Conservation (phyloP, 1,139 yeast species). For the Schwanniomyces etchellsii region DNA sequence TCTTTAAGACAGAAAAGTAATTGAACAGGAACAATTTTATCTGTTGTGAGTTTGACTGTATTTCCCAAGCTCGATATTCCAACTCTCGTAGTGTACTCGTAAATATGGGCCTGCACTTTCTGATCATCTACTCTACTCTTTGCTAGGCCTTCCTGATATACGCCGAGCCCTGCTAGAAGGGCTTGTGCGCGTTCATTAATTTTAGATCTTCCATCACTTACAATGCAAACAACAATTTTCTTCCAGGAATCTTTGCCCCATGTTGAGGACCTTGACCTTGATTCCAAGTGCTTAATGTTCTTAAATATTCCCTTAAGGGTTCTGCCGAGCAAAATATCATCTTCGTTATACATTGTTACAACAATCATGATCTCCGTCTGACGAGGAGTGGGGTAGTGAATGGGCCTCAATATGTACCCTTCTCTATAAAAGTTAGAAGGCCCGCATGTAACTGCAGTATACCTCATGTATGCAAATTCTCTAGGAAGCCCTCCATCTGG, state of each 20-base stretch:
- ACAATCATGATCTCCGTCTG: slow-evolving; percentile 45
- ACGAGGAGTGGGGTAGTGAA: slow-evolving; percentile 41
- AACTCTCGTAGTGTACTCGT: slow-evolving; percentile 45
- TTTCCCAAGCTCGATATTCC: slow-evolving; percentile 43
- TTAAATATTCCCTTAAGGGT: slow-evolving; percentile 45
- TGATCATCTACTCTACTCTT: slow-evolving; percentile 43
- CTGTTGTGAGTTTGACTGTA: slow-evolving; percentile 43
- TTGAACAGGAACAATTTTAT: slow-evolving; percentile 45
- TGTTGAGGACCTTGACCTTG: slow-evolving; percentile 33
- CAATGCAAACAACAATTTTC: slow-evolving; percentile 43
- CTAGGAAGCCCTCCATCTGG: slow-evolving; percentile 40
- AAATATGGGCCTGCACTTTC: slow-evolving; percentile 42
- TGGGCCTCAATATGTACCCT: slow-evolving; percentile 41
- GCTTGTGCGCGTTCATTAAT: slow-evolving; percentile 47
- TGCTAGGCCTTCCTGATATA: slow-evolving; percentile 46
- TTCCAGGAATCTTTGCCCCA: slow-evolving; percentile 51
- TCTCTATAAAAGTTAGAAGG: slow-evolving; percentile 43
- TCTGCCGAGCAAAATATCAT: slow-evolving; percentile 40
- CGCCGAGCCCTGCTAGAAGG: slow-evolving; percentile 42
- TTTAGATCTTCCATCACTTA: slow-evolving; percentile 44
- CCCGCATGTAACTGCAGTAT: slow-evolving; percentile 47
- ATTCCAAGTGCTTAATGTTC: slow-evolving; percentile 42
- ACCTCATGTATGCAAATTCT: slow-evolving; percentile 46
- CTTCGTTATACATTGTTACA: slow-evolving; percentile 46
- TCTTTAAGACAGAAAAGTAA: slow-evolving; percentile 43